Evolutionary conservation across 2,329 filamentous ascomycete species (phyloP).

Genomic region (Colletotrichum brevisporum): DNA sequence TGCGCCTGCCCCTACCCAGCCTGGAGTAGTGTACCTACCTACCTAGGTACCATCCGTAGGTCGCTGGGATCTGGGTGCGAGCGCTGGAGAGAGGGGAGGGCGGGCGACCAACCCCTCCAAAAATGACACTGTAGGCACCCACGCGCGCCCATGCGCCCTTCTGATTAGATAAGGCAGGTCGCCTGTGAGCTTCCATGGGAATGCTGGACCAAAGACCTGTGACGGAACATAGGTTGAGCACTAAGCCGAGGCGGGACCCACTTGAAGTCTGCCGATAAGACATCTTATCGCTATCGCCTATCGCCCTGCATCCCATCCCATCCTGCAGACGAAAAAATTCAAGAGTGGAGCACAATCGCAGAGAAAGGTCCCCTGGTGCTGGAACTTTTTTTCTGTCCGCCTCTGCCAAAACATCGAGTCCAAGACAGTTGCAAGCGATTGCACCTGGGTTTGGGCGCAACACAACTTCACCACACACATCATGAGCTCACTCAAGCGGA

Average conservation of each 20-base stretch:
- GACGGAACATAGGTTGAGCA: too few species aligned
- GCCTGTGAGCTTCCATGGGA: not conserved
- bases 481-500: conserved; percentile 72
- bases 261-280: conserved; percentile 9
- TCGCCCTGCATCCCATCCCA: conserved; percentile 31
- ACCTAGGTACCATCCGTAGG: too few species aligned
- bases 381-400: conserved; percentile 23
- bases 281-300: conserved; percentile 36
- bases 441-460: conserved; percentile 33
- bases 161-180: conserved; percentile 34
- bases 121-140: conserved; percentile 13
- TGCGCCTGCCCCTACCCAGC: not conserved
- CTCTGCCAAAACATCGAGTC: conserved; percentile 31
- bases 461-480: conserved; percentile 44
- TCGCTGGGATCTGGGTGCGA: conserved; percentile 19
- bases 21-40: too few species aligned
- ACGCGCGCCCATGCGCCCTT: not conserved
- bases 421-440: conserved; percentile 38
- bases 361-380: conserved; percentile 21
- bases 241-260: not conserved
- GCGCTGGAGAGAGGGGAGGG: not conserved
- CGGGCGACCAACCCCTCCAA: conserved; percentile 12
- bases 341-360: conserved; percentile 34
- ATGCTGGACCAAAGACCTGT: not conserved
- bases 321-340: conserved; percentile 34